These are phyloP conservation scores for Dactylella cylindrospora DNA, from an alignment of 2,329 filamentous ascomycete genomes.

Conservation along the genomic window DNA sequence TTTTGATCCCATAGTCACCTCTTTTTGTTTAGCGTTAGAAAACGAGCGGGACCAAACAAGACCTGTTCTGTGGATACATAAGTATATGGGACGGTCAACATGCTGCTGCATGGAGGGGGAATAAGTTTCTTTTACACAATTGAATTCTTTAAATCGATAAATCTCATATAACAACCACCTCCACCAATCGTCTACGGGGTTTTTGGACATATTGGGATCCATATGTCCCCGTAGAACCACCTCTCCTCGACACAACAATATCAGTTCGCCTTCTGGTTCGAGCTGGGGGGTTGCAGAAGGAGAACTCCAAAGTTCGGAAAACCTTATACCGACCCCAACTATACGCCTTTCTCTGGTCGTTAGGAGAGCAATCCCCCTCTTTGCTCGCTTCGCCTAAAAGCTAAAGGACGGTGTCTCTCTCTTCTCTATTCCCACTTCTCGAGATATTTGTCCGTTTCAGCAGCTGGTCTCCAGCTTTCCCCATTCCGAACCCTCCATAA, in stretches of 20 bases:
- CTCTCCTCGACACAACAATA: conserved; percentile 19
- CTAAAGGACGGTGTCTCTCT: no score
- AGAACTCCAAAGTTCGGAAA: conserved; percentile 12
- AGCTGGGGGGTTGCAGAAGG: conserved; percentile 17
- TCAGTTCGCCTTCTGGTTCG: conserved; percentile 35
- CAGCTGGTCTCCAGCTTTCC: conserved; percentile 4
- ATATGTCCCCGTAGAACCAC: conserved; percentile 40
- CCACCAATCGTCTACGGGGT: no score
- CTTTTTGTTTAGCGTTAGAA: conserved; percentile 36
- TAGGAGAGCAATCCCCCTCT: no score
- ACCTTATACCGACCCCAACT: conserved; percentile 33
- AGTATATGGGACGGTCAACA: conserved; percentile 40
- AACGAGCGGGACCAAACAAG: conserved; percentile 23
- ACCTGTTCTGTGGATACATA: conserved; percentile 38
- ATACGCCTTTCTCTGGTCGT: no score
- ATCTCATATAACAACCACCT: no score
- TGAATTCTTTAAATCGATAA: no score
- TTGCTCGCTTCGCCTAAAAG: no score
- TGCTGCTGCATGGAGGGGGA: no score
- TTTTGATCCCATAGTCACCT: conserved; percentile 8
- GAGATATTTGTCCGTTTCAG: conserved; percentile 27
- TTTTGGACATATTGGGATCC: no score
- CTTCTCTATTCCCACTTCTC: not conserved
- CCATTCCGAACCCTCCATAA: conserved; percentile 1
- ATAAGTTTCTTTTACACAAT: no score